phyloP scores from a whole-genome alignment of 2,329 filamentous ascomycete genomes.

The Ascochyta fabae region DNA sequence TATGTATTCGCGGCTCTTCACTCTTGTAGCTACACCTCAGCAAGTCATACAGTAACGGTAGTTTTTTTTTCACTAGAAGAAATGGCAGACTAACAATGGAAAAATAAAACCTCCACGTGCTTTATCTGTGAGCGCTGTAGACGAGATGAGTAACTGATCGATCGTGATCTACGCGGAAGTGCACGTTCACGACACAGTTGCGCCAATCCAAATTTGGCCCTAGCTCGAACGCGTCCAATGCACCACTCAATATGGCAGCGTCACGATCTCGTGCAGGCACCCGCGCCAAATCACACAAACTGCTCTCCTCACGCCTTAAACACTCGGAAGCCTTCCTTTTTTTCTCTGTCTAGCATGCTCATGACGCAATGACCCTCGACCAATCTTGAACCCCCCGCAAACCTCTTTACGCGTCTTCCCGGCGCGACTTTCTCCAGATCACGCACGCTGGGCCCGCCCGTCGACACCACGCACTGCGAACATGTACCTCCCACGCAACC shows the following conservation, averaged over 20 bases:
- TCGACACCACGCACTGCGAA: constrained; percentile 17
- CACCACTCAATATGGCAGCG: constrained; percentile 23
- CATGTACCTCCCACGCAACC: constrained; percentile 93
- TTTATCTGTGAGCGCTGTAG: no score
- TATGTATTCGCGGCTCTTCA: no score
- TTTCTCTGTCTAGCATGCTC: constrained; percentile 17
- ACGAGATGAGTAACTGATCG: neutral
- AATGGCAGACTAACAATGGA: no score
- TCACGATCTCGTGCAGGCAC: constrained; percentile 30
- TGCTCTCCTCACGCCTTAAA: constrained; percentile 25
- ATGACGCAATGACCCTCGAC: constrained; percentile 29
- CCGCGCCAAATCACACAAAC: constrained; percentile 31
- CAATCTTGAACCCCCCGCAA: constrained; percentile 20
- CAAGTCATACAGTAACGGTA: no score
- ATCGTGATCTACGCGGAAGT: constrained; percentile 20
- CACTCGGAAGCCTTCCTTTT: constrained; percentile 23
- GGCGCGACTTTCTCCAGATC: constrained; percentile 26
- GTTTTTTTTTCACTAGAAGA: no score
- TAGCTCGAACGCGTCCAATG: constrained; percentile 29
- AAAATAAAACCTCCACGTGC: no score
- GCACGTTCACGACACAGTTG: constrained; percentile 30
- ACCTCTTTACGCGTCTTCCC: constrained; percentile 35
- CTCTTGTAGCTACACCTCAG: no score
- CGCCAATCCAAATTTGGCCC: constrained; percentile 18
- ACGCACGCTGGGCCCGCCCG: constrained; percentile 23